Base-by-base conservation (phyloP, 2,329 filamentous ascomycete genomes). In the Karstenula rhodostoma region DNA sequence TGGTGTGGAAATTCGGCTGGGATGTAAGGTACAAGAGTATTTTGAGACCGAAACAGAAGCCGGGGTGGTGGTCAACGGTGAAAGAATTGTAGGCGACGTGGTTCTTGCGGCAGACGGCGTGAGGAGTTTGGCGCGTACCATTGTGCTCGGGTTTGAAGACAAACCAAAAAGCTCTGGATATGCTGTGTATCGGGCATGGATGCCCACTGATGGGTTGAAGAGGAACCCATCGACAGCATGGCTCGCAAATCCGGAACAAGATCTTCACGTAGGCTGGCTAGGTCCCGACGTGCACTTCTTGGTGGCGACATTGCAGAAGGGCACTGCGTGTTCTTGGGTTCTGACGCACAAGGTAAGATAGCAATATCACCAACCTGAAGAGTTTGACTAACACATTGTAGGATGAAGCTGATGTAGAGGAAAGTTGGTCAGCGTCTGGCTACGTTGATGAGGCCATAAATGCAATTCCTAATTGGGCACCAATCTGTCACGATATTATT, bases 1-100 rank as follows among this genome's bases (percentile, higher is more conserved):
- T 1, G 77, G 78, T 0, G 86, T 87, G 52, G 83, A 85, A 0
- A 85, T 87, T 33, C 78, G 83, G 60, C 76, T 87, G 3, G 82
- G 81, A 9, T 77, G 81, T 33, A 77, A 74, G 25, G 83, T 87
- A 1, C 68, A 74, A 35, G 78, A 83, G 59, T 87, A 87, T 66
- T 84, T 85, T 56, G 86, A 87, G 69, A 81, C 84, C 22, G 81
- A 82, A 4, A 73, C 74, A 4, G 68, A 80, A 62, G 82, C 85
- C 0, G 85, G 84, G 2, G 83, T 87, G 22, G 73, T 84, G 23
- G 74, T 85, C 29, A 77, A 66, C 48, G 84, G 82, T 1, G 77
- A 81, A 66, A 81, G 70, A 2, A 74, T 80, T 44, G 59, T 63
- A 3, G 83, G 79, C 0, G 82, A 85, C 67, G 69, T 84, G 2